These are phyloP conservation scores for Hawksworthiomyces lignivorus DNA, from an alignment of 2,329 filamentous ascomycete genomes.

Conservation along the genomic window DNA sequence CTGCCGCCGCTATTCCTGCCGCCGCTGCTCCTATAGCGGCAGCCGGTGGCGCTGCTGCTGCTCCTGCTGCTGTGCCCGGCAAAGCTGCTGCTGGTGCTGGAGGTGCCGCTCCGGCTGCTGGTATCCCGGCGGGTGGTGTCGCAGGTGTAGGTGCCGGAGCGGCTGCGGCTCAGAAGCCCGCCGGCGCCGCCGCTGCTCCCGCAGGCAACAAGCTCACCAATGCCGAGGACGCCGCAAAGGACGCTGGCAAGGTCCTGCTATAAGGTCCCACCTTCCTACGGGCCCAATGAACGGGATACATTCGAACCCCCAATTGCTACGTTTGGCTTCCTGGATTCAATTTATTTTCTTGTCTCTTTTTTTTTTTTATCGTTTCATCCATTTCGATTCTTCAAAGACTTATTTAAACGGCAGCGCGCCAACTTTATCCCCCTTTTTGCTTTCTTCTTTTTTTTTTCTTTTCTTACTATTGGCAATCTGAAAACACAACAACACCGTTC, in stretches of 20 bases:
- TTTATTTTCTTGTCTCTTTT: neutral
- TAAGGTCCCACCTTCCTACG: neutral
- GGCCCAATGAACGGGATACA: no score
- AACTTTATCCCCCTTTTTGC: neutral
- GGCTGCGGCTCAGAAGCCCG: constrained; percentile 8
- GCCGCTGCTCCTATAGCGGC: constrained; percentile 1
- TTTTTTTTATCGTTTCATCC: neutral
- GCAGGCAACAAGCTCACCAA: constrained; percentile 1
- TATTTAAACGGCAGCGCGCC: no score
- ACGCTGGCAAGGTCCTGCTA: constrained; percentile 6
- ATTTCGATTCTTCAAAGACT: no score
- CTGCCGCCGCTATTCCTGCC: neutral
- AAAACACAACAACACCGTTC: no score
- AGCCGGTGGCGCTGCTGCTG: neutral
- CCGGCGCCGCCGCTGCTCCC: constrained; percentile 3
- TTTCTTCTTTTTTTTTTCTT: constrained; percentile 3
- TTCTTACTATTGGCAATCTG: no score
- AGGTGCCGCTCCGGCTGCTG: neutral
- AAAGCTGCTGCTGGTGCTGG: no score
- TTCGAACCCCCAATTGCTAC: no score
- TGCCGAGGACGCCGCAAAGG: constrained; percentile 3
- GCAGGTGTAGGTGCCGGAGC: constrained; percentile 2
- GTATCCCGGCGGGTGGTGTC: neutral
- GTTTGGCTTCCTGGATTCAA: no score
- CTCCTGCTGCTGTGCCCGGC: neutral